Conservation (phyloP, 225 moss, liverwort and hornwort species). For the Straminergon stramineum region DNA sequence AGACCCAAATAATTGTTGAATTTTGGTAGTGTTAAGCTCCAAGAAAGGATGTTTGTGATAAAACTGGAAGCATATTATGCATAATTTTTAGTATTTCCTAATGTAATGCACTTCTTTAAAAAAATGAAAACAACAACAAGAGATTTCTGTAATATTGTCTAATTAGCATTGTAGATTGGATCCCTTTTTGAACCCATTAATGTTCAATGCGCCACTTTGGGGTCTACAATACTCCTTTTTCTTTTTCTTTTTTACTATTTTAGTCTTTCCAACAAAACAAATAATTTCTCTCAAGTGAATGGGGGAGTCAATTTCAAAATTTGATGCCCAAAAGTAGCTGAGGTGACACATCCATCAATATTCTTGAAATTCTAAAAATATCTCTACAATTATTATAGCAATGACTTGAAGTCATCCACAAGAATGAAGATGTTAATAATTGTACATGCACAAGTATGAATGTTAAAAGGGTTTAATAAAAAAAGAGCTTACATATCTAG, state of each 20-base stretch:
- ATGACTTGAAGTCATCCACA: neutral
- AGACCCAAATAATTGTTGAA: neutral
- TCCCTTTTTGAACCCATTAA: neutral
- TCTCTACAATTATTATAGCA: neutral
- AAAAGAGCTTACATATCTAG: neutral
- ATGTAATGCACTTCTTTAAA: neutral
- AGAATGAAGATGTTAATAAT: neutral
- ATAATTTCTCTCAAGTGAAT: neutral
- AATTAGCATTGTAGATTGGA: no score
- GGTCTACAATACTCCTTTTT: no score
- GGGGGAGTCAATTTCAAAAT: neutral
- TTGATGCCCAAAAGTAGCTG: neutral
- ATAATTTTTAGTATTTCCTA: neutral
- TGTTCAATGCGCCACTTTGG: neutral
- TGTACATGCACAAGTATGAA: neutral
- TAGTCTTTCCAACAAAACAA: accelerated
- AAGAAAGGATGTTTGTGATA: no score
- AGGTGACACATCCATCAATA: accelerated
- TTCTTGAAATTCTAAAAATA: neutral
- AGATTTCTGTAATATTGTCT: neutral
- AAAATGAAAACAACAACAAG: neutral
- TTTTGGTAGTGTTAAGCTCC: accelerated
- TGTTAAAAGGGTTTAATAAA: neutral
- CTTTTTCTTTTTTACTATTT: no score
- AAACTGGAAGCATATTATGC: neutral